Evolutionary conservation across 495 filamentous ascomycete species (phyloP), one percentile per base, ranked within the genome.

Genomic region (Hypoxylon crocopeplum): DNA sequence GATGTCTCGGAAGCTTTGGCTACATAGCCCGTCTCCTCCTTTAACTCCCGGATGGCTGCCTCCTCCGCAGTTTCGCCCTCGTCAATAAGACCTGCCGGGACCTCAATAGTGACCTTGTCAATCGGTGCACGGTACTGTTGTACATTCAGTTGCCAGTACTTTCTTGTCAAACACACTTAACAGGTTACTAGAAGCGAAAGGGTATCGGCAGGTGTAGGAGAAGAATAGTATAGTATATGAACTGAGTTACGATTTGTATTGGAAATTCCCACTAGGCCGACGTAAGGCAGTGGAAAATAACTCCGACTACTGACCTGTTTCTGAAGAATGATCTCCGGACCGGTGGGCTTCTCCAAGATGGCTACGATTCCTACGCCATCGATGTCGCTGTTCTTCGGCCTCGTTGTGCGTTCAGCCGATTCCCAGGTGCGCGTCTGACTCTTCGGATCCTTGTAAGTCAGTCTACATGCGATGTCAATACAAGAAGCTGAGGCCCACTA

Each of bases 281-380:
- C n/a, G n/a, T n/a, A n/a, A n/a, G n/a, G n/a, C n/a, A 16, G 27
- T 11, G 21, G 36, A 6, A 13, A 20, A 5, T 5, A 19, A 46
- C 29, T 21, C 11, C n/a, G 16, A 37, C 19, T 32, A 55, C 57
- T 29, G 7, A 61, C 57, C 68, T 97, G 93, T 66, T 92, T 92
- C 62, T 94, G 89, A 15, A 97, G 81, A 17, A 97, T 74, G 17
- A 97, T 78, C 62, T 93, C 86, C 0, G 88, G 87, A 7, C 86
- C 86, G 1, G 80, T 80, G 1, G 85, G 75, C 59, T 89, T 88
- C 64, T 90, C 85, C 2, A 98, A 73, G 64, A 98, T 89, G 15
- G 92, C 89, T 24, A 93, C 84, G 53, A 97, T 96, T 15, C 92
- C 92, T 0, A 97, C 93, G 39, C 89, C 93, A 67, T 97, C 94